Evolutionary conservation across 768 basidiomycete genomes (phyloP).

Genomic region (Rhodotorula diobovata): DNA sequence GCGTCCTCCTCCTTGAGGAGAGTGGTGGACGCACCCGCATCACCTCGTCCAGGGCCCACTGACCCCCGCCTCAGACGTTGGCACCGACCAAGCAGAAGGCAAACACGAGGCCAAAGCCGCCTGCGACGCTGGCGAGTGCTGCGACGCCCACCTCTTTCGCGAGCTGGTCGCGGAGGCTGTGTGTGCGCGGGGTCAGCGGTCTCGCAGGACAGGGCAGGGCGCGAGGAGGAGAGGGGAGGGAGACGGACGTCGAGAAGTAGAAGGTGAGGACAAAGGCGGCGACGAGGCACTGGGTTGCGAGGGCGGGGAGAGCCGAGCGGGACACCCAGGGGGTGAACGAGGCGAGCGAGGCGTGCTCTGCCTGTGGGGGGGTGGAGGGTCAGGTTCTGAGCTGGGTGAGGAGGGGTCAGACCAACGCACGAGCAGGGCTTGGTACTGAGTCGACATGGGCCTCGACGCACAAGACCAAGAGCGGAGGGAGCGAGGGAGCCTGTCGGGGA

Average conservation of each 20-base stretch:
- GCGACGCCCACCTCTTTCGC: conserved; percentile 67
- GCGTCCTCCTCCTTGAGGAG: too few species aligned
- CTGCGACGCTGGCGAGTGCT: conserved; percentile 66
- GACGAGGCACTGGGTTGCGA: conserved; percentile 1
- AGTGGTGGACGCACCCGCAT: too few species aligned
- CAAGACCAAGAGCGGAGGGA: background rate
- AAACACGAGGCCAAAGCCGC: conserved; percentile 82
- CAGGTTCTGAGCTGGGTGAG: background rate
- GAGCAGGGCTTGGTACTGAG: background rate
- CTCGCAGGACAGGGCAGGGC: too few species aligned
- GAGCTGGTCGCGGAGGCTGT: conserved; percentile 70
- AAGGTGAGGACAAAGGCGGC: conserved; percentile 12
- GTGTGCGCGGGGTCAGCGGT: too few species aligned
- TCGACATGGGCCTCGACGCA: background rate
- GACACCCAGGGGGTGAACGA: conserved; percentile 9
- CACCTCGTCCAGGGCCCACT: background rate
- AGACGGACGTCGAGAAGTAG: conserved; percentile 22
- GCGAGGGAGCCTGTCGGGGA: too few species aligned
- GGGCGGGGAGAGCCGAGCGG: background rate
- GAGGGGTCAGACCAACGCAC: background rate
- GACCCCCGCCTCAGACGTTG: conserved; percentile 55
- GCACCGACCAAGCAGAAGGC: conserved; percentile 82
- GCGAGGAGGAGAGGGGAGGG: background rate
- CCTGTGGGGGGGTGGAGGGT: background rate
- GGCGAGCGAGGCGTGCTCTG: conserved; percentile 3